Conservation (phyloP, 495 filamentous ascomycete species). For the Talaromyces trachyspermus region DNA sequence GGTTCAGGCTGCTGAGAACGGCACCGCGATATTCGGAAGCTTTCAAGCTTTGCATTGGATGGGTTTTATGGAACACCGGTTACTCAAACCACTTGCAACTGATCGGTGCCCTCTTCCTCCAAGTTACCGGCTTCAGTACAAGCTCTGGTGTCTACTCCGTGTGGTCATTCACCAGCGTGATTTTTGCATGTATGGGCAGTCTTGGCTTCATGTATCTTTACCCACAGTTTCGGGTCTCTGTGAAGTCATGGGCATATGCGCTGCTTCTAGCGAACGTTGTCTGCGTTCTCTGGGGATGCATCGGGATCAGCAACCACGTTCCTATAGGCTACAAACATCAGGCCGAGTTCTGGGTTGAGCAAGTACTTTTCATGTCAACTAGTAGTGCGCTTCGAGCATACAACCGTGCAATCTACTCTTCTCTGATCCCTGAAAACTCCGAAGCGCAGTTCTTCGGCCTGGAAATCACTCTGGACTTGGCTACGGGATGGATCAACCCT, state of each 20-base stretch:
- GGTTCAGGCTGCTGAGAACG: constrained; percentile 12
- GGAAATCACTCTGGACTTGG: constrained; percentile 17
- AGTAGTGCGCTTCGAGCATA: constrained; percentile 15
- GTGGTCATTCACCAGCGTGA: constrained; percentile 15
- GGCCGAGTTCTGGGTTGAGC: constrained; percentile 17
- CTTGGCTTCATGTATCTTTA: constrained; percentile 14
- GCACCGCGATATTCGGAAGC: constrained; percentile 13
- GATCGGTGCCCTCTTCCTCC: constrained; percentile 12
- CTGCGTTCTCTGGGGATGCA: constrained; percentile 16
- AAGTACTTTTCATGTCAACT: constrained; percentile 13
- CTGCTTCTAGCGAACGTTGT: constrained; percentile 12
- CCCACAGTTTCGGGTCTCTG: constrained; percentile 7
- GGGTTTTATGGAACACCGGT: constrained; percentile 19
- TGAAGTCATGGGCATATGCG: constrained; percentile 15
- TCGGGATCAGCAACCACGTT: constrained; percentile 16
- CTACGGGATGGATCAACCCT: constrained; percentile 19
- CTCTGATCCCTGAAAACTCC: constrained; percentile 14
- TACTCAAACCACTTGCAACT: constrained; percentile 14
- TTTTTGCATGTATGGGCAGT: constrained; percentile 13
- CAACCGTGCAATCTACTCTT: constrained; percentile 17
- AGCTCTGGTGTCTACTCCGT: constrained; percentile 14
- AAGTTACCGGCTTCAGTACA: constrained; percentile 14
- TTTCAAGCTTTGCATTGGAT: constrained; percentile 21
- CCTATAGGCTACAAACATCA: constrained; percentile 16
- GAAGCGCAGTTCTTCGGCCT: constrained; percentile 20